Base-by-base conservation (phyloP, 371 early-diverging fungal species). In the Mortierella sp. region DNA sequence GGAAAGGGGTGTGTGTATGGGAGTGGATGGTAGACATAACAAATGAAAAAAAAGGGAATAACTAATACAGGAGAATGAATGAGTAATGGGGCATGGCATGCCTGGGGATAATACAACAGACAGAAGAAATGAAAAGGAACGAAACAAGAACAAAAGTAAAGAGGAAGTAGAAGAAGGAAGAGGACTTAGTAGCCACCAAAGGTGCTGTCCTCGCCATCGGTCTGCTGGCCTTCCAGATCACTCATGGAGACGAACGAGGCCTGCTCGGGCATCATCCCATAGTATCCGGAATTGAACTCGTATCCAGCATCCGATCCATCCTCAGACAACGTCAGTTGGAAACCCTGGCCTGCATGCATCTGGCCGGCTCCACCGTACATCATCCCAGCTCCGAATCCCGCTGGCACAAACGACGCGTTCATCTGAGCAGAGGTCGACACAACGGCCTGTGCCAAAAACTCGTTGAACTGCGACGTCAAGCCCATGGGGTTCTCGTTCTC, bases 231-330 rank as follows among this genome's bases (percentile, higher is more conserved):
- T 77, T 86, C 87, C 72, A 86, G 78, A 70, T 86, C 87, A 68
- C 82, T 82, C 82, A 86, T 82, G 78, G 87, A 86, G 78, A 86
- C 87, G 75, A 82, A 82, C 82, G 87, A 86, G 82, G 87, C 87
- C 87, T 86, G 87, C 87, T 86, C 87, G 82, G 79, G 79, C 49
- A 80, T 86, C 80, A 86, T 75, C 35, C 82, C 82, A 77, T 86
- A 86, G 80, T 86, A 86, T 55, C 87, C 80, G 51, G 82, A 70
- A 54, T 41, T 76, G 65, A 82, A 79, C 21, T 79, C 82, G 49
- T 82, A 82, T 35, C 72, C 77, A 46, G 70, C 49, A 32, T 82
- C 82, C 8, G 82, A 76, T 18, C 80, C 87, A 75, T 82, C 87
- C 55, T 82, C 82, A 41, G 80, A 43, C 7, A 71, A 48, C 58